phyloP scores from a whole-genome alignment of 2,329 filamentous ascomycete genomes.

The Calonectria ilicicola region DNA sequence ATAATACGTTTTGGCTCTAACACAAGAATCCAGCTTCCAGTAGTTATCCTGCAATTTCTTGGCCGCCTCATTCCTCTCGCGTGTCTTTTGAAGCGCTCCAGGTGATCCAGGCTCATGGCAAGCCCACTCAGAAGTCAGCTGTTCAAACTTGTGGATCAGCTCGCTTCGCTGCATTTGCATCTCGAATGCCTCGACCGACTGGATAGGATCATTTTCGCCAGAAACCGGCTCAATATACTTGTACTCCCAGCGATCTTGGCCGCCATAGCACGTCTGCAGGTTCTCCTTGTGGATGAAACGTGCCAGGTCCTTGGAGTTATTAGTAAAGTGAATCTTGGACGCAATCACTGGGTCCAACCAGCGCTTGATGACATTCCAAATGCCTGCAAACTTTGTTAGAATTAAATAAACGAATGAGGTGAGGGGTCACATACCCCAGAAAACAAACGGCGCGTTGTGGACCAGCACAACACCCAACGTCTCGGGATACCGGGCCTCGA shows the following conservation, averaged over 20 bases:
- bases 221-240: slow-evolving; percentile 70
- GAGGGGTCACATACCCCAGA: slow-evolving; percentile 54
- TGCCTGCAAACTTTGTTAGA: slow-evolving; percentile 36
- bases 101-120: not conserved
- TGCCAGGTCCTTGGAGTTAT: slow-evolving; percentile 70
- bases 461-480: slow-evolving; percentile 77
- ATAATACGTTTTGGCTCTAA: slow-evolving; percentile 61
- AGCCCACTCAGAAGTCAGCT: slow-evolving; percentile 31
- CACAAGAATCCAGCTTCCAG: slow-evolving; percentile 77
- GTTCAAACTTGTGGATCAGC: slow-evolving; percentile 68
- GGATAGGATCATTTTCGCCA: slow-evolving; percentile 67
- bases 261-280: slow-evolving; percentile 71
- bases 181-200: slow-evolving; percentile 52
- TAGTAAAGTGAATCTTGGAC: slow-evolving; percentile 78
- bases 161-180: slow-evolving; percentile 64
- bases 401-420: not conserved
- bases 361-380: slow-evolving; percentile 75
- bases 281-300: slow-evolving; percentile 70
- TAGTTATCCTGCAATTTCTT: slow-evolving; percentile 70
- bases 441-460: slow-evolving; percentile 82
- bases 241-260: slow-evolving; percentile 75
- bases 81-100: slow-evolving; percentile 2
- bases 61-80: slow-evolving; percentile 60
- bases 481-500: slow-evolving; percentile 84
- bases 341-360: slow-evolving; percentile 84